These are phyloP conservation scores for Fusarium bulbicola DNA, from an alignment of 2,329 filamentous ascomycete genomes.

Conservation along the genomic window DNA sequence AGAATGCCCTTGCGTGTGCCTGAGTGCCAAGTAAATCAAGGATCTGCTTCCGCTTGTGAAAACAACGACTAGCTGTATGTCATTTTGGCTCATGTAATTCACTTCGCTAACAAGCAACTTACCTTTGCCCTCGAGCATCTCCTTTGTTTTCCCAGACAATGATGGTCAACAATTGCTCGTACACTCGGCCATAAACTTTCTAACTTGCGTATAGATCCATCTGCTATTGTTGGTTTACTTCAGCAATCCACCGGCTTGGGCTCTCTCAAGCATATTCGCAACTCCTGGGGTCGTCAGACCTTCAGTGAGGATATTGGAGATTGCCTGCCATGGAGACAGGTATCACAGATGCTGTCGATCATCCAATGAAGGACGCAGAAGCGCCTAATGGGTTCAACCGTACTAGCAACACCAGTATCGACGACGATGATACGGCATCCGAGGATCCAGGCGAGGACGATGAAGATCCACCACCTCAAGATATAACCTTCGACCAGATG, in stretches of 20 bases:
- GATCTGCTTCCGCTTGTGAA: neutral
- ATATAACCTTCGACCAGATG: constrained; percentile 50
- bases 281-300: constrained; percentile 32
- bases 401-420: constrained; percentile 32
- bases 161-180: neutral
- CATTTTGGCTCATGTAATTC: constrained; percentile 1
- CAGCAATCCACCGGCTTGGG: neutral
- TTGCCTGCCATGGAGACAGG: constrained; percentile 16
- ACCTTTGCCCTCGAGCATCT: neutral
- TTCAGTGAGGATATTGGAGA: constrained; percentile 16
- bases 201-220: constrained; percentile 9
- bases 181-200: neutral
- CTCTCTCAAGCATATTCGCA: constrained; percentile 3
- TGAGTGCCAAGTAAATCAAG: neutral
- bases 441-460: constrained; percentile 50
- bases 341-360: constrained; percentile 56
- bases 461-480: constrained; percentile 49
- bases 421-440: constrained; percentile 47
- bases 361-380: constrained; percentile 54
- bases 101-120: neutral
- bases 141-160: neutral
- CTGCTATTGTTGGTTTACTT: neutral
- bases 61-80: neutral
- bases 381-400: constrained; percentile 39
- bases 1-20: neutral